Base-by-base conservation (phyloP, 2,329 filamentous ascomycete genomes). In the Curvularia sp. region DNA sequence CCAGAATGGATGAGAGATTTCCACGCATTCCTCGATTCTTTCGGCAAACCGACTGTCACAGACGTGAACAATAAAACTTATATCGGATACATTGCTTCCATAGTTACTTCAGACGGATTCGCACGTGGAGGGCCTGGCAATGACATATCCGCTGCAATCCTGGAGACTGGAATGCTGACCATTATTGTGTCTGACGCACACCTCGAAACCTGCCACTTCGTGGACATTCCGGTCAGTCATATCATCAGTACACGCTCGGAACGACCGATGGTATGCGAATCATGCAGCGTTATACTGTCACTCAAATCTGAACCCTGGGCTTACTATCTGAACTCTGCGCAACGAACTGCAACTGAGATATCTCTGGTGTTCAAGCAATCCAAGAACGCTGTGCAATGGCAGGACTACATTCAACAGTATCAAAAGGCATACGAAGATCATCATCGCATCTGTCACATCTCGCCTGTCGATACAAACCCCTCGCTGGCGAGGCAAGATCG, bases 191-290 rank as follows among this genome's bases (percentile, higher is more conserved):
- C 68, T 15, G 61, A 70, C 28, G 31, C 30, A 9, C n/a, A 54
- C 22, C 55, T 67, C 8, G 55, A 57, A 50, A 39, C 65, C 1
- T 53, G 70, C 10, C 46, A 56, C 1, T 74, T 73, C 49, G 46
- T 76, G 12, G 73, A 76, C 28, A 60, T 77, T 28, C 70, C 73
- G 7, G 31, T 74, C 20, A 28, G 44, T 12, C 62, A 68, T 26
- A 68, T 77, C 38, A 20, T 57, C 13, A 49, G 55, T 9, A 55
- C 53, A 4, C 30, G 43, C 1, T 44, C 55, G 15, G 58, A 58
- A 5, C 53, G 39, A 47, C 46, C n/a, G 4, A 63, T 54, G 7
- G 50, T 59, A 9, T 43, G 59, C 9, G 61, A 65, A 18, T 65
- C 72, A 4, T 72, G 67, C 65, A 63, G 68, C 22, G 44, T 73